Conservation (phyloP, 768 basidiomycete genomes). For the Kwoniella pini region DNA sequence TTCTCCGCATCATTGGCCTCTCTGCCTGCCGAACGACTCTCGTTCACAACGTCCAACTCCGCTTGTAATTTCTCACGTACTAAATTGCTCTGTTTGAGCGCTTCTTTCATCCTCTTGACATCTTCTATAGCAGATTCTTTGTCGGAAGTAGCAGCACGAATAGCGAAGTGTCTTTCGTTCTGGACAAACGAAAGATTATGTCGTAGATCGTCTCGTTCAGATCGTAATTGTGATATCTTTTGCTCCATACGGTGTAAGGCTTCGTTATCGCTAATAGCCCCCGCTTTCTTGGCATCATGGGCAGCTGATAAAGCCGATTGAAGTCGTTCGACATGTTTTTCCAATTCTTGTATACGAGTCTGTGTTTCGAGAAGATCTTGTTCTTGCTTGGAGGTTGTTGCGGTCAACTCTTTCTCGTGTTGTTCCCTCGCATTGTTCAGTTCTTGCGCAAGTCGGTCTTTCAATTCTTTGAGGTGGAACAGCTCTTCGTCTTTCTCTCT, state of each 20-base stretch:
- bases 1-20: not conserved
- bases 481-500: slow-evolving; percentile 38
- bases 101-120: slow-evolving; percentile 18
- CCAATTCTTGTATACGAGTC: slow-evolving; percentile 1
- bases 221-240: slow-evolving; percentile 48
- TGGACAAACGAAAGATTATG: slow-evolving; percentile 46
- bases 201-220: slow-evolving; percentile 50
- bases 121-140: slow-evolving; percentile 32
- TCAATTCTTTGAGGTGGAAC: slow-evolving; percentile 31
- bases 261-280: slow-evolving; percentile 1
- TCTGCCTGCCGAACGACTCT: not conserved
- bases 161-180: slow-evolving; percentile 46
- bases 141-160: slow-evolving; percentile 37
- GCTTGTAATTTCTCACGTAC: not conserved
- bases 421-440: not conserved
- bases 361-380: slow-evolving; percentile 14
- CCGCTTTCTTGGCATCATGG: not conserved
- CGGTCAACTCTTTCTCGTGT: slow-evolving; percentile 16
- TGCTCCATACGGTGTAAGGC: slow-evolving; percentile 5
- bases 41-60: not conserved
- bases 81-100: slow-evolving; percentile 17
- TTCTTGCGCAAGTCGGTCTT: not conserved
- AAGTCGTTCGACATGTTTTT: slow-evolving; percentile 11
- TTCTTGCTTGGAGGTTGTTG: slow-evolving; percentile 7
- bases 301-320: slow-evolving; percentile 13